Evolutionary conservation across 352 stramenopile species (phyloP).

Genomic region (Globisporangium emineosum): DNA sequence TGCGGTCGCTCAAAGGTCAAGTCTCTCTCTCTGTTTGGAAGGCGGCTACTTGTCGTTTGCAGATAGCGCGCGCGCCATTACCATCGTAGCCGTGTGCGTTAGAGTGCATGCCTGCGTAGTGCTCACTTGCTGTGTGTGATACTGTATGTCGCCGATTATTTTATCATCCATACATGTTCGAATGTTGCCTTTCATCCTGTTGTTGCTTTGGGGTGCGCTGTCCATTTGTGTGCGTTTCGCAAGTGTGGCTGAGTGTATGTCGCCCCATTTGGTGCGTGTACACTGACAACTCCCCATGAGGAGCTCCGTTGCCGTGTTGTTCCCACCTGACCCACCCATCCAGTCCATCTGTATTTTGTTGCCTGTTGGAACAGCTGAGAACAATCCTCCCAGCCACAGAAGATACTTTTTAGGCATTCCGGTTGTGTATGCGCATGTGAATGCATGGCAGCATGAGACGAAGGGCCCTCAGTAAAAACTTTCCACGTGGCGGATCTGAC

Average conservation of each 20-base stretch:
- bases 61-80: not conserved
- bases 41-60: too few relatives aligned
- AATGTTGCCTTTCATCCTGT: not conserved
- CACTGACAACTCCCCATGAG: not conserved
- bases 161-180: not conserved
- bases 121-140: not conserved
- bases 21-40: not conserved
- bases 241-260: not conserved
- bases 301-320: not conserved
- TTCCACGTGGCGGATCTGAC: too few relatives aligned
- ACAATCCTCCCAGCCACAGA: too few relatives aligned
- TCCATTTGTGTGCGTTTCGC: too few relatives aligned
- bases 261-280: not conserved
- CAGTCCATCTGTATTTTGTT: not conserved
- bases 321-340: not conserved
- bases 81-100: not conserved
- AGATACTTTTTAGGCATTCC: too few relatives aligned
- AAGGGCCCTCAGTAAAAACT: too few relatives aligned
- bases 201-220: too few relatives aligned
- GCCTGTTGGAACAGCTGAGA: too few relatives aligned
- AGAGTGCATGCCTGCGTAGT: not conserved
- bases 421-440: not conserved
- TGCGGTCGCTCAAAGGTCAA: not conserved
- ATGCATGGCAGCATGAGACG: not conserved
- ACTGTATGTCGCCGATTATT: not conserved